Percentiles rank a stretch among this genome's conserved stretches.
Evolutionary conservation across 1,284 basidiomycete species (phyloP).

Genomic region (Trichosporon faecale): DNA sequence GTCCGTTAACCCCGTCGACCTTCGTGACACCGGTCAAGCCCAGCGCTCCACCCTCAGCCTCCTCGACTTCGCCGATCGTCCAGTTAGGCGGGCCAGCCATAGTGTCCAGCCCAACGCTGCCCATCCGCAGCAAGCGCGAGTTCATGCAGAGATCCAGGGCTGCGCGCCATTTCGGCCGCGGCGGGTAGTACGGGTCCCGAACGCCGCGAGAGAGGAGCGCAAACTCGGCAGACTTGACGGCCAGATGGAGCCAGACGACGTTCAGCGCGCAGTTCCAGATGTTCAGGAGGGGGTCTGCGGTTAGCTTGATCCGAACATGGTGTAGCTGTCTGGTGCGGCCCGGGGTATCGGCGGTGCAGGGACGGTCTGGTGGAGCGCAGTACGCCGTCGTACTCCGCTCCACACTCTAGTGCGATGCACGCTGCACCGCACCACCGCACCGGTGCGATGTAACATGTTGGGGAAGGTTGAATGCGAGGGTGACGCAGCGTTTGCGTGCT

Average conservation of each 20-base stretch:
- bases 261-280: slow-evolving; percentile 38
- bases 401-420: not conserved
- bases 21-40: not conserved
- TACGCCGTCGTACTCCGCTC: not conserved
- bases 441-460: not conserved
- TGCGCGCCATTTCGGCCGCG: slow-evolving; percentile 21
- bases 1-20: not conserved
- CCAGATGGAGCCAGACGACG: slow-evolving; percentile 35
- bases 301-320: not conserved
- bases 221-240: slow-evolving; percentile 40
- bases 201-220: slow-evolving; percentile 31
- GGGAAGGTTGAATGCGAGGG: too few species aligned
- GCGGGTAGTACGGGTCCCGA: slow-evolving; percentile 32
- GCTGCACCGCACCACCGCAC: not conserved
- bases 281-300: slow-evolving; percentile 34
- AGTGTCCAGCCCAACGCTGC: slow-evolving; percentile 27
- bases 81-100: slow-evolving; percentile 11
- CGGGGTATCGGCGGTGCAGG: not conserved
- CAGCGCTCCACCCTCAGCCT: not conserved
- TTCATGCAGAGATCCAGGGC: slow-evolving; percentile 39
- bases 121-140: slow-evolving; percentile 41
- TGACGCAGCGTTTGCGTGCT: not conserved
- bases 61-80: not conserved
- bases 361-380: not conserved
- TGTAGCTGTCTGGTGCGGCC: not conserved